A percentile compares a stretch with the other conserved stretches of the same genome.
Evolutionary conservation across 2,329 filamentous ascomycete genomes (phyloP).

Genomic region (Neurospora sp.): DNA sequence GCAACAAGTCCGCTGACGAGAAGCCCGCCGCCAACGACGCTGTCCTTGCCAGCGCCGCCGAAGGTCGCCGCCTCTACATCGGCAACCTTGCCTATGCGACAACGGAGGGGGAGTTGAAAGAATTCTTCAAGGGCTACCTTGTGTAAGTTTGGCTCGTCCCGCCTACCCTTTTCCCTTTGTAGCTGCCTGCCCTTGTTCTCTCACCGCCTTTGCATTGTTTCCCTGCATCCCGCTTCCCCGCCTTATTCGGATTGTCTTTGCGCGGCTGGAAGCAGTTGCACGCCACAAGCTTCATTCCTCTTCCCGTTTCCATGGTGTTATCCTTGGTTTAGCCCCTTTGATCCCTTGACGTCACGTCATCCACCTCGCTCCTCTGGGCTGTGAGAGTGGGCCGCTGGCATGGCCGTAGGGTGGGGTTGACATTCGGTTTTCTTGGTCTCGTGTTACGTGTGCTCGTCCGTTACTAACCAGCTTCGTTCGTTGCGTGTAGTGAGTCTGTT

Average conservation of each 20-base stretch:
- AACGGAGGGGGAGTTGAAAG: constrained; percentile 99
- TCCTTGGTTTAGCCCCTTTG: not conserved
- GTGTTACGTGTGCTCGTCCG: not conserved
- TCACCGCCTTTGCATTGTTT: not conserved
- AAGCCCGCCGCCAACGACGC: constrained; percentile 69
- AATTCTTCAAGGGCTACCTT: constrained; percentile 99
- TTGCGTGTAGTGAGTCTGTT: constrained; percentile 71
- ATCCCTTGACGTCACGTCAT: not conserved
- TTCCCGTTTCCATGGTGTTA: not conserved
- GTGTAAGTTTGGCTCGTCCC: constrained; percentile 59
- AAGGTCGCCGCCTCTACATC: constrained; percentile 99
- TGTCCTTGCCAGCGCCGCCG: constrained; percentile 92
- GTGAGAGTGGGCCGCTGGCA: not conserved
- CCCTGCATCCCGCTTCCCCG: not conserved
- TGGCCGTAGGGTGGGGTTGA: not conserved
- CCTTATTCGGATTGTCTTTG: not conserved
- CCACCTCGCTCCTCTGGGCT: not conserved
- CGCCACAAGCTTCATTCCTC: not conserved
- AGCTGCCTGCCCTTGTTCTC: not conserved
- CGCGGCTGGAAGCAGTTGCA: not conserved
- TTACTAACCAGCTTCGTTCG: constrained; percentile 24
- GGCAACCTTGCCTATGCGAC: constrained; percentile 99
- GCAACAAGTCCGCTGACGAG: constrained; percentile 41
- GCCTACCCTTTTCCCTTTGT: constrained; percentile 1
- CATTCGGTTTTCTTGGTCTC: constrained; percentile 2